Percentiles rank a stretch among this genome's conserved stretches.
These are phyloP conservation scores for Dichotomocladium elegans DNA, from an alignment of 371 early-diverging fungal genomes.

Conservation along the genomic window DNA sequence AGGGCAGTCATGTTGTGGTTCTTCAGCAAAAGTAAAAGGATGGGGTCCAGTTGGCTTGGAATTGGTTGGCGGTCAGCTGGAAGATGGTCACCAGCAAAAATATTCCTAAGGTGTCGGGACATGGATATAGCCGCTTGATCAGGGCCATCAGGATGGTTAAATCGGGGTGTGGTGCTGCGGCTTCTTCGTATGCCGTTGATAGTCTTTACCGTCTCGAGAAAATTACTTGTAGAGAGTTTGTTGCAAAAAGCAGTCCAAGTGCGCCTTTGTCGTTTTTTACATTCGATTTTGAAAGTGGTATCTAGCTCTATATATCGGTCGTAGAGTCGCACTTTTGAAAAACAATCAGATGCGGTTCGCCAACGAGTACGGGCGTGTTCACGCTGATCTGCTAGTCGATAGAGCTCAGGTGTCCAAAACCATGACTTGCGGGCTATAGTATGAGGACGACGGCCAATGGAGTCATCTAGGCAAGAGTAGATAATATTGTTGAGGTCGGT, in stretches of 20 bases:
- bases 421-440: not conserved
- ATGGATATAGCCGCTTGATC: not conserved
- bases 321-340: not conserved
- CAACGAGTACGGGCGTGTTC: conserved; percentile 9
- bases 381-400: not conserved
- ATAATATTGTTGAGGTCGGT: too few relatives aligned
- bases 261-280: conserved; percentile 2
- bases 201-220: conserved; percentile 4
- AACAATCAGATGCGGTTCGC: conserved; percentile 3
- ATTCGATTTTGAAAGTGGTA: not conserved
- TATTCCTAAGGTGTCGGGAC: too few relatives aligned
- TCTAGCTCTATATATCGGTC: conserved; percentile 7
- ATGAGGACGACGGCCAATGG: not conserved
- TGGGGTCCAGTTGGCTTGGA: too few relatives aligned
- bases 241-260: conserved; percentile 11
- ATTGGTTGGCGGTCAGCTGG: too few relatives aligned
- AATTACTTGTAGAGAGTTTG: not conserved
- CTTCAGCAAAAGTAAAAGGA: too few relatives aligned
- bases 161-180: not conserved
- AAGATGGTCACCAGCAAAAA: not conserved
- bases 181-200: not conserved
- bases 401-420: conserved; percentile 9
- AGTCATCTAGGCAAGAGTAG: too few relatives aligned
- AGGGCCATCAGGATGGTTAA: conserved; percentile 5
- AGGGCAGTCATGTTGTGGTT: too few relatives aligned